Conservation (phyloP, 2,329 filamentous ascomycete genomes). For the Lasiodiplodia hormozganensis region DNA sequence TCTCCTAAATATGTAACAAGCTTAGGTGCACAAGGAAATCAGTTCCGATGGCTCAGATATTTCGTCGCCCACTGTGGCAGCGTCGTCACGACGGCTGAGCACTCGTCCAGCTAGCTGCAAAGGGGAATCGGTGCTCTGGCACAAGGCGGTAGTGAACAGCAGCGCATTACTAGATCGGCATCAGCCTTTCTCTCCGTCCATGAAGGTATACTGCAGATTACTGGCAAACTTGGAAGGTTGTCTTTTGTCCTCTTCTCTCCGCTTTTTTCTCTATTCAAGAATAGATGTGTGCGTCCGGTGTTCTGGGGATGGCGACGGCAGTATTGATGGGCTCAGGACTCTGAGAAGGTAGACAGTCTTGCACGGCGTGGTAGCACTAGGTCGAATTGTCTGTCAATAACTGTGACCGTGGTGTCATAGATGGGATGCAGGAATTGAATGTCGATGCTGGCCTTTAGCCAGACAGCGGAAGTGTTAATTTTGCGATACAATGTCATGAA, state of each 20-base stretch:
- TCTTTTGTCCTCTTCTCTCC: too few relatives aligned
- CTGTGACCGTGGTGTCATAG: not conserved
- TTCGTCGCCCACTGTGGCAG: constrained; percentile 30
- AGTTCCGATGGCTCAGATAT: too few relatives aligned
- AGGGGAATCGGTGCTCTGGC: constrained; percentile 42
- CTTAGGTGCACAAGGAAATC: too few relatives aligned
- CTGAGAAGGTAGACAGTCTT: not conserved
- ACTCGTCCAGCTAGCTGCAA: constrained; percentile 46
- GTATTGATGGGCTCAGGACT: not conserved
- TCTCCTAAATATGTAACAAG: too few relatives aligned
- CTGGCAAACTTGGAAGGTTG: too few relatives aligned
- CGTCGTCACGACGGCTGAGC: constrained; percentile 40
- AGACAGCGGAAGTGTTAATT: not conserved
- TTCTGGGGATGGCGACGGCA: not conserved
- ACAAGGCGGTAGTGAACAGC: constrained; percentile 46
- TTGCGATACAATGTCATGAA: not conserved
- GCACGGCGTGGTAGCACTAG: not conserved
- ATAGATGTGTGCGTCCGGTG: not conserved
- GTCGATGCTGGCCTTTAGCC: not conserved
- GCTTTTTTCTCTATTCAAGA: too few relatives aligned
- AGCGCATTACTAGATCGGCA: too few relatives aligned
- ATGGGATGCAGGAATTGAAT: not conserved
- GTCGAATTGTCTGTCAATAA: not conserved
- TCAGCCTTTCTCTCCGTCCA: too few relatives aligned
- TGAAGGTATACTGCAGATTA: too few relatives aligned